Evolutionary conservation across 768 basidiomycete species (phyloP).

Genomic region (Lactarius sanguifluus): DNA sequence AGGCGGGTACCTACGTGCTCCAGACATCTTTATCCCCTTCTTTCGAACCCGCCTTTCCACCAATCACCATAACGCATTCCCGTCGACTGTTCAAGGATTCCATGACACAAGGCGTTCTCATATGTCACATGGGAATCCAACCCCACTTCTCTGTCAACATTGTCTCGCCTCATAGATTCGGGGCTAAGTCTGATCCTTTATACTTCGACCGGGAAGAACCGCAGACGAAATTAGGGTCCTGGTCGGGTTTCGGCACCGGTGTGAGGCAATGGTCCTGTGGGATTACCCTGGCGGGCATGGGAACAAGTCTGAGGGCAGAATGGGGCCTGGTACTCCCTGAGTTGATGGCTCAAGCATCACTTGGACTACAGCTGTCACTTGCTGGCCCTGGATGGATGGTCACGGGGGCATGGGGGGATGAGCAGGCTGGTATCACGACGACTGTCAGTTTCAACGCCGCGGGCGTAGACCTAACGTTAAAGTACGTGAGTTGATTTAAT

Average conservation of each 20-base stretch:
- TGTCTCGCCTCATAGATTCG: constrained; percentile 21
- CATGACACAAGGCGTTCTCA: constrained; percentile 28
- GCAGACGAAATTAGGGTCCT: constrained; percentile 43
- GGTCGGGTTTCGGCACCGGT: constrained; percentile 50
- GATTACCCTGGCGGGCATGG: constrained; percentile 45
- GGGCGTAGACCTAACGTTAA: constrained; percentile 54
- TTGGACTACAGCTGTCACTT: constrained; percentile 50
- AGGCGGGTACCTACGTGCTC: constrained; percentile 20
- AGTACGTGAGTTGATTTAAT: constrained; percentile 45
- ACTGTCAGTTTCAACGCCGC: constrained; percentile 44
- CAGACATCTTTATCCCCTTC: constrained; percentile 27
- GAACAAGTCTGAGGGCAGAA: constrained; percentile 52
- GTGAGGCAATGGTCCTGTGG: constrained; percentile 51
- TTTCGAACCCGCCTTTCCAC: constrained; percentile 21
- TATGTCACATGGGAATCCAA: constrained; percentile 20
- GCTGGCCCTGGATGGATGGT: constrained; percentile 45
- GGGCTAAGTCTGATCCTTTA: constrained; percentile 10
- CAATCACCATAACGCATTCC: constrained; percentile 27
- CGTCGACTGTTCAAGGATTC: constrained; percentile 30
- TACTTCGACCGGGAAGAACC: constrained; percentile 22
- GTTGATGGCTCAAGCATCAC: constrained; percentile 53
- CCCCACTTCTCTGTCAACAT: constrained; percentile 27
- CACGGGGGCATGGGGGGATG: constrained; percentile 51
- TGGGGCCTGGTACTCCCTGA: constrained; percentile 54
- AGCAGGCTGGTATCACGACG: constrained; percentile 45